phyloP scores from a whole-genome alignment of 164 flowering plant species.

The Akebia trifoliata region DNA sequence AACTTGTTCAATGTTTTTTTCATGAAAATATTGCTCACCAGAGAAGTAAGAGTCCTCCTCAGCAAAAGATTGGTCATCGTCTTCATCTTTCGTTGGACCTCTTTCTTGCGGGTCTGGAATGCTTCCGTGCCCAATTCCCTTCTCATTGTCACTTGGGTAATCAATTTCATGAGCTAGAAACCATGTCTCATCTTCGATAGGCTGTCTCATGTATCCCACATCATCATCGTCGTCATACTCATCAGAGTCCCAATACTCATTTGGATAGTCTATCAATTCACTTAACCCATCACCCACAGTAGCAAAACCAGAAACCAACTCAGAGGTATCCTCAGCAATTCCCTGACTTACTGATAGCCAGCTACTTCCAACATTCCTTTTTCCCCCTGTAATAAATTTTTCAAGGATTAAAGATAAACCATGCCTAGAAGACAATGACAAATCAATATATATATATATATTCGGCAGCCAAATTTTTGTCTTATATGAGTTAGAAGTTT shows the following conservation, averaged over 20 bases:
- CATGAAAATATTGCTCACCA: conserved; percentile 67
- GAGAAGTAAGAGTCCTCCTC: conserved; percentile 97
- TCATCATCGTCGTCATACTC: conserved; percentile 98
- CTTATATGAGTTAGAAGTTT: too few species aligned
- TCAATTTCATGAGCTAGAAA: conserved; percentile 99
- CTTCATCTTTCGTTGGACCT: conserved; percentile 63
- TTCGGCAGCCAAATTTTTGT: too few species aligned
- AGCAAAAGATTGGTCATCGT: conserved; percentile 92
- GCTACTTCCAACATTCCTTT: conserved; percentile 62
- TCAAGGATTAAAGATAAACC: conserved; percentile 6
- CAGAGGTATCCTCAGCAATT: conserved; percentile 88
- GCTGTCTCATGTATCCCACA: conserved; percentile 95
- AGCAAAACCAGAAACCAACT: conserved; percentile 93
- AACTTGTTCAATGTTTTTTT: conserved; percentile 49
- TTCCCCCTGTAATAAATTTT: conserved; percentile 49
- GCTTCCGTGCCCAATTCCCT: conserved; percentile 81
- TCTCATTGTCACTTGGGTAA: conserved; percentile 96
- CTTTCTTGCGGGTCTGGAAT: conserved; percentile 76
- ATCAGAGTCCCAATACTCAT: conserved; percentile 99
- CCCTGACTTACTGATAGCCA: conserved; percentile 98
- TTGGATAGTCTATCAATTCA: conserved; percentile 86
- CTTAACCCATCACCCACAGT: conserved; percentile 91
- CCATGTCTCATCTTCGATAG: conserved; percentile 98
- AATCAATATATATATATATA: too few species aligned
- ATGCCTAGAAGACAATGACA: neutral